Conservation (phyloP, 1,284 basidiomycete species). For the Vanrija pseudolonga region DNA sequence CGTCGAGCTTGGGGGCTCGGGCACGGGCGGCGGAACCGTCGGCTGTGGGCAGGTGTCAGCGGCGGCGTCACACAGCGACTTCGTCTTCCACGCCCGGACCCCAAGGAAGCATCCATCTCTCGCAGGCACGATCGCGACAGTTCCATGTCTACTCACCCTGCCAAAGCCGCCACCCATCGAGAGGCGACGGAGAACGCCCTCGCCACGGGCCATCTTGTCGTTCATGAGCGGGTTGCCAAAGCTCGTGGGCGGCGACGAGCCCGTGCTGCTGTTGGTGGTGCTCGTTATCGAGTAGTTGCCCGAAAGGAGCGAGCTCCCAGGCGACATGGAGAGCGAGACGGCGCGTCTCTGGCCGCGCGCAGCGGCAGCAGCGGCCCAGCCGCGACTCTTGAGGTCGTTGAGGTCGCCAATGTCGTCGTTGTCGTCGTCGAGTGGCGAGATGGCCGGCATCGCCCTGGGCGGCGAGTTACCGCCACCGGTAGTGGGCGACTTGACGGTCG, state of each 20-base stretch:
- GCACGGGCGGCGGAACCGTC: conserved; percentile 6
- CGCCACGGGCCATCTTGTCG: conserved; percentile 41
- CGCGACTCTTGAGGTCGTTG: conserved; percentile 23
- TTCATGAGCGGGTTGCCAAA: conserved; percentile 18
- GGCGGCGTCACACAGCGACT: too few relatives aligned
- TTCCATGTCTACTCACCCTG: conserved; percentile 22
- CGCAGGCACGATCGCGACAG: neutral
- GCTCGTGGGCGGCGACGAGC: conserved; percentile 10
- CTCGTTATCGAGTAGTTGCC: conserved; percentile 2
- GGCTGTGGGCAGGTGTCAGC: neutral
- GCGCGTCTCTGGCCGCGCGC: conserved; percentile 26
- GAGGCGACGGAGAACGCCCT: conserved; percentile 41
- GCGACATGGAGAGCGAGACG: conserved; percentile 27
- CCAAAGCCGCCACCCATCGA: conserved; percentile 29
- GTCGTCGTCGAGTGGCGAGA: conserved; percentile 4
- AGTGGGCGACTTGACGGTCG: neutral
- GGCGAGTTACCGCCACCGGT: conserved; percentile 16
- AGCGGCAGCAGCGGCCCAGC: conserved; percentile 25
- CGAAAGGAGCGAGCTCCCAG: conserved; percentile 3
- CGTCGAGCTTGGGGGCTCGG: conserved; percentile 19
- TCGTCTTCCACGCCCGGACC: neutral
- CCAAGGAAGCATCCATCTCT: neutral
- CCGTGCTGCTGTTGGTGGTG: conserved; percentile 1
- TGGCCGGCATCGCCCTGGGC: neutral
- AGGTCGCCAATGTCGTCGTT: conserved; percentile 40